These are phyloP conservation scores for Mycena alexandri DNA, from an alignment of 768 basidiomycete species.

Conservation along the genomic window DNA sequence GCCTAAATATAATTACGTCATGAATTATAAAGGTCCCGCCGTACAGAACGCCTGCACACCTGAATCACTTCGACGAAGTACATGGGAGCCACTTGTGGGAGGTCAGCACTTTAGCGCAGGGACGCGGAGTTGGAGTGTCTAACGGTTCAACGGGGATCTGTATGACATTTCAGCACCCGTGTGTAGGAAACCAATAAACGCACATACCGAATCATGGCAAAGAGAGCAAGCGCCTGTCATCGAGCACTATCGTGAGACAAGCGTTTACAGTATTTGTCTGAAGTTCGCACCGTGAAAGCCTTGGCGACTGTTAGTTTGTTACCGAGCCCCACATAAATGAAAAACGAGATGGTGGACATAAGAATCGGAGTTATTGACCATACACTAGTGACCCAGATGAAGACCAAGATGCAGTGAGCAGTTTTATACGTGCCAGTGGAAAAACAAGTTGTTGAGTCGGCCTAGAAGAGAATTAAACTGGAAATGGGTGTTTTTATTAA, in stretches of 20 bases:
- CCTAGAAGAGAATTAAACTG: constrained; percentile 56
- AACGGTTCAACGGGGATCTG: constrained; percentile 1
- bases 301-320: constrained; percentile 81
- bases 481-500: too few relatives aligned
- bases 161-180: constrained; percentile 13
- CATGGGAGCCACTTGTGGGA: constrained; percentile 66
- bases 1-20: constrained; percentile 50
- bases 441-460: constrained; percentile 79
- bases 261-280: too few relatives aligned
- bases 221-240: constrained; percentile 78
- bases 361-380: constrained; percentile 85
- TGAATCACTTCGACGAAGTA: constrained; percentile 85
- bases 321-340: constrained; percentile 76
- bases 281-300: constrained; percentile 80
- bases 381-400: constrained; percentile 6
- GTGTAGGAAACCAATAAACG: not conserved
- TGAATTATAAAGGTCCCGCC: not conserved
- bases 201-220: constrained; percentile 80
- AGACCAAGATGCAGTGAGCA: not conserved
- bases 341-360: constrained; percentile 87
- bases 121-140: not conserved
- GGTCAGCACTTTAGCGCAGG: not conserved
- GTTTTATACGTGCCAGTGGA: constrained; percentile 44
- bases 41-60: constrained; percentile 41
- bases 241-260: not conserved